Percentiles rank a stretch among this genome's conserved stretches.
phyloP scores from a whole-genome alignment of 495 filamentous ascomycete genomes.

The Penicillium maclennaniae region DNA sequence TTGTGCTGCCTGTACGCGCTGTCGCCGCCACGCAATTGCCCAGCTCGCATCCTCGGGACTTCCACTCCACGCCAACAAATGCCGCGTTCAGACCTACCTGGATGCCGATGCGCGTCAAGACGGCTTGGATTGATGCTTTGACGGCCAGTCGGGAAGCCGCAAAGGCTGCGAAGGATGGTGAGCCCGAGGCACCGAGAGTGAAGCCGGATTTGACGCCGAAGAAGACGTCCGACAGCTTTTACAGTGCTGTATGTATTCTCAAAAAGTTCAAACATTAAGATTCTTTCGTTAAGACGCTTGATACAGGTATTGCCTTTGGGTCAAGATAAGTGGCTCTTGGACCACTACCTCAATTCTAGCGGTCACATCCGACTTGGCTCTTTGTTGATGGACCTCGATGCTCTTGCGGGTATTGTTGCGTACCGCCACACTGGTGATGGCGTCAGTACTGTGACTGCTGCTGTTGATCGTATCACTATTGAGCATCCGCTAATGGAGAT shows the following conservation, averaged over 20 bases:
- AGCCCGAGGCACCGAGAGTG: slow-evolving; percentile 20
- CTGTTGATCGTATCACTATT: slow-evolving; percentile 75
- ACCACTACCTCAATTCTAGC: slow-evolving; percentile 63
- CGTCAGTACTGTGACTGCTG: slow-evolving; percentile 77
- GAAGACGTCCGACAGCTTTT: slow-evolving; percentile 62
- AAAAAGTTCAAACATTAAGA: not conserved
- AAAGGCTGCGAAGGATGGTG: slow-evolving; percentile 20
- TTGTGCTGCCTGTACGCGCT: slow-evolving; percentile 10
- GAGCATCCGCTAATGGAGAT: slow-evolving; percentile 70
- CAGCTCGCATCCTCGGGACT: slow-evolving; percentile 17
- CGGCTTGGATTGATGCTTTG: slow-evolving; percentile 68
- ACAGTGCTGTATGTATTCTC: slow-evolving; percentile 50
- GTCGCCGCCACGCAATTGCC: slow-evolving; percentile 6
- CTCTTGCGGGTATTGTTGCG: slow-evolving; percentile 72
- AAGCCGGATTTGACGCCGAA: slow-evolving; percentile 55
- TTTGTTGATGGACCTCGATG: slow-evolving; percentile 79
- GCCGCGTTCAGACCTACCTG: slow-evolving; percentile 33
- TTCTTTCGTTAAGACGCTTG: slow-evolving; percentile 12
- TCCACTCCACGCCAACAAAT: slow-evolving; percentile 29
- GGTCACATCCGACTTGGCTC: slow-evolving; percentile 68
- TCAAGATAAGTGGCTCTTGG: slow-evolving; percentile 66
- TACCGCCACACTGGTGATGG: slow-evolving; percentile 78
- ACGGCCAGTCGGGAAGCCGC: slow-evolving; percentile 45
- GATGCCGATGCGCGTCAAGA: slow-evolving; percentile 57
- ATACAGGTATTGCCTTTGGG: slow-evolving; percentile 59